A percentile compares a stretch with the other conserved stretches of the same genome.
Conservation (phyloP, 352 stramenopile genomes). For the Globisporangium camurandrum region DNA sequence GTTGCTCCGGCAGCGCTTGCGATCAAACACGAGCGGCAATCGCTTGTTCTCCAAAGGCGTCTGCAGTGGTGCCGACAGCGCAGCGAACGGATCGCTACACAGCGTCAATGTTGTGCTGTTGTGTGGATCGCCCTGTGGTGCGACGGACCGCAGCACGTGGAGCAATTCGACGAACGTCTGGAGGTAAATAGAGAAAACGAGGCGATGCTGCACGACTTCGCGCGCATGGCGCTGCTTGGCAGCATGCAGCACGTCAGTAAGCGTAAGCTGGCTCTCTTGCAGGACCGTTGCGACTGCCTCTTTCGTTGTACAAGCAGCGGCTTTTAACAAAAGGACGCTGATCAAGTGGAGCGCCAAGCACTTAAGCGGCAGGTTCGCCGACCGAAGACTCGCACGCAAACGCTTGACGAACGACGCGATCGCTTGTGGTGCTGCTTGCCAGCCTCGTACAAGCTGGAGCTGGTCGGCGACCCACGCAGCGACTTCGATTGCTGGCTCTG, state of each 20-base stretch:
- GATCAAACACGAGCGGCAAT: conserved; percentile 32
- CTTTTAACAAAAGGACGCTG: conserved; percentile 24
- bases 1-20: conserved; percentile 57
- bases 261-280: conserved; percentile 11
- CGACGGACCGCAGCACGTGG: conserved; percentile 13
- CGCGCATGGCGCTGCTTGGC: conserved; percentile 40
- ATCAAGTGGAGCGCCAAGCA: conserved; percentile 43
- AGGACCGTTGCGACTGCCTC: no score
- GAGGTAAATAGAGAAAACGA: conserved; percentile 65
- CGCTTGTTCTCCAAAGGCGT: no score
- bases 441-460: conserved; percentile 16
- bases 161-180: conserved; percentile 62
- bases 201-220: conserved; percentile 50
- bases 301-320: no score
- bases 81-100: conserved; percentile 1
- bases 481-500: conserved; percentile 76
- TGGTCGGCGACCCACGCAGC: conserved; percentile 54
- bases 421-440: not conserved
- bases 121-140: not conserved
- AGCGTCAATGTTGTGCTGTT: not conserved
- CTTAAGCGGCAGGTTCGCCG: conserved; percentile 61
- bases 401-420: conserved; percentile 13
- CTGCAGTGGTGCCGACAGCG: conserved; percentile 1
- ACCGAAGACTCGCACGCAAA: conserved; percentile 24
- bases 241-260: conserved; percentile 36